phyloP scores from a whole-genome alignment of 2,329 filamentous ascomycete genomes.

The Sporothrix phasma region DNA sequence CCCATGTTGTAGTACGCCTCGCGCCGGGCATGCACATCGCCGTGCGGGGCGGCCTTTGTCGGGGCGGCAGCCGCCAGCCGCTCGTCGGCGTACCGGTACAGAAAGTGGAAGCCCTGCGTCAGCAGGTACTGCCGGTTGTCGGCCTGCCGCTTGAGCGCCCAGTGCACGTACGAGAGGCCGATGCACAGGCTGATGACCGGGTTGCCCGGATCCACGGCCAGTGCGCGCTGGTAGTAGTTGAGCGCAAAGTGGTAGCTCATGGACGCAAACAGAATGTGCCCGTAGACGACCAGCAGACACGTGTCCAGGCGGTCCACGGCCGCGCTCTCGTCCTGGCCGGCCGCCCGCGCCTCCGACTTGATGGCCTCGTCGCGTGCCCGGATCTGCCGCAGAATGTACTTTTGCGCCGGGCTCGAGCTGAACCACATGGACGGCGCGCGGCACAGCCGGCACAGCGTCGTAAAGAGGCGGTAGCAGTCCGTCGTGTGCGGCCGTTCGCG shows the following conservation, averaged over 20 bases:
- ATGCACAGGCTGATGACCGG: constrained; percentile 72
- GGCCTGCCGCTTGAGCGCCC: constrained; percentile 77
- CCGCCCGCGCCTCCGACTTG: constrained; percentile 71
- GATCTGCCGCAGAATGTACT: constrained; percentile 84
- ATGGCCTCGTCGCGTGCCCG: constrained; percentile 72
- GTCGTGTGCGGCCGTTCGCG: constrained; percentile 69
- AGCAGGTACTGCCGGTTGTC: constrained; percentile 86
- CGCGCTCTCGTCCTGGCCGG: constrained; percentile 52
- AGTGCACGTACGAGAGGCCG: constrained; percentile 76
- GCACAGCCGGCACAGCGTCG: constrained; percentile 64
- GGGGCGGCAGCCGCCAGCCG: constrained; percentile 34
- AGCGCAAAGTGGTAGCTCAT: constrained; percentile 76
- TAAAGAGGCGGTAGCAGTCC: constrained; percentile 76
- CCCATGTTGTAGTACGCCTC: constrained; percentile 79
- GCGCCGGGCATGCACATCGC: constrained; percentile 34
- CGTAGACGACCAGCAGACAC: constrained; percentile 77
- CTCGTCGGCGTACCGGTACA: constrained; percentile 61
- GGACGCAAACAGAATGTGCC: constrained; percentile 76
- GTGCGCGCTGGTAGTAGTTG: constrained; percentile 76
- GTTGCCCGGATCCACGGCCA: constrained; percentile 65
- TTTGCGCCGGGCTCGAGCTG: constrained; percentile 72
- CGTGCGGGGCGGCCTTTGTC: constrained; percentile 24
- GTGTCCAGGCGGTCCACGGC: constrained; percentile 56
- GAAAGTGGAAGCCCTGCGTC: constrained; percentile 72
- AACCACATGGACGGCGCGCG: constrained; percentile 64